A percentile compares a stretch with the other conserved stretches of the same genome.
phyloP scores from a whole-genome alignment of 2,329 filamentous ascomycete genomes.

The Colletotrichum sp. region DNA sequence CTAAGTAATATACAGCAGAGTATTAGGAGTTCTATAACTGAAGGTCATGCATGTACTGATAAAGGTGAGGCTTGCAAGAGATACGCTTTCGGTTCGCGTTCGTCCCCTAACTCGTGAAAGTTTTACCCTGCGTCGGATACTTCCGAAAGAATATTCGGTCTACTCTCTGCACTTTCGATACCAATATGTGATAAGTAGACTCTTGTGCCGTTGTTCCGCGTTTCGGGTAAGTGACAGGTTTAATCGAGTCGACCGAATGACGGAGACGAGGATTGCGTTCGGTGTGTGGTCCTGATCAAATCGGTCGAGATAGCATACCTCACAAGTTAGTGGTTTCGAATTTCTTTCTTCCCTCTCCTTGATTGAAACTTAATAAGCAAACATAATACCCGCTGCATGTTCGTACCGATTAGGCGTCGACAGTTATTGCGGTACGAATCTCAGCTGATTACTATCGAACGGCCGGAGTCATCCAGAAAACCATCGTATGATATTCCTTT shows the following conservation, averaged over 20 bases:
- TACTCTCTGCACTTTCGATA: background rate
- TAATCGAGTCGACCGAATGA: background rate
- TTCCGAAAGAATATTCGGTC: background rate
- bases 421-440: background rate
- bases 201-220: background rate
- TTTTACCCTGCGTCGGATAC: background rate
- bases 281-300: background rate
- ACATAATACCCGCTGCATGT: background rate
- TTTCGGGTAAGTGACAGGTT: background rate
- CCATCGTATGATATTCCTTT: background rate
- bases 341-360: background rate
- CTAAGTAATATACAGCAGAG: too few species aligned
- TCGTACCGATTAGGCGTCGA: background rate
- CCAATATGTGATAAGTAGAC: background rate
- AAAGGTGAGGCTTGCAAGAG: background rate
- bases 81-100: background rate
- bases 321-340: background rate
- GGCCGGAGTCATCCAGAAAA: background rate
- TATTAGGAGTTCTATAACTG: too few species aligned
- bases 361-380: background rate
- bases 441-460: background rate
- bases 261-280: background rate
- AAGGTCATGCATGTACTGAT: too few species aligned
- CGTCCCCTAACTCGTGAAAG: background rate
- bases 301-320: background rate